Evolutionary conservation across 148 eudicot species (phyloP), one percentile per base, ranked within the genome.

Genomic region (Fagopyrum tataricum): DNA sequence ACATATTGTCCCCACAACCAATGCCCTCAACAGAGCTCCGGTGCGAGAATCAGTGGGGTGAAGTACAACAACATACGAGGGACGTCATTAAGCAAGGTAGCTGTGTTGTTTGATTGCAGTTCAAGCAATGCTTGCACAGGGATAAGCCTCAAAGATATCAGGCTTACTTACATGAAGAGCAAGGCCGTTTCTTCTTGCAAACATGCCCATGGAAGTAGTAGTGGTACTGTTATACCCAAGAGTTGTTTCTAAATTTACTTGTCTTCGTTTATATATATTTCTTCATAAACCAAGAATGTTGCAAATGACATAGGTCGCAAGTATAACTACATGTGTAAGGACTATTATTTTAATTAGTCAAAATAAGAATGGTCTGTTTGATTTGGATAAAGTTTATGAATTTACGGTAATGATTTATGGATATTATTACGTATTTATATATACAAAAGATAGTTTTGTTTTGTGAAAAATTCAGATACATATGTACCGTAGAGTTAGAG

Each of bases 1-100:
- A 81, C 78, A 4, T 86, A 86, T 44, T 86, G 89, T 72, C 89
- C 89, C 0, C 39, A 55, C 18, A 62, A 76, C 24, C 71, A 75
- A 17, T 86, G 89, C 26, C 83, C 83, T 14, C 23, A 74, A 75
- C 61, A 43, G 72, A 70, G 52, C 52, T 70, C 72, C 7, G 15
- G 72, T 1, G 52, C 20, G 48, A 46, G 23, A 7, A 70, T 70
- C 15, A 70, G 31, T 3, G 72, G 52, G 48, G 44, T 70, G 2
- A 70, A 43, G 39, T 70, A 42, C 52, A 44, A 46, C 51, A 70
- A 70, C 48, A 70, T 70, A 43, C 15, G 72, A 70, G 72, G 72
- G 6, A 70, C 72, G 13, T 70, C 72, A 20, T 43, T 8, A 5
- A 70, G 51, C 13, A 70, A 70, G 39, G 52, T 44, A 3, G 72